A percentile compares a stretch with the other conserved stretches of the same genome.
phyloP scores from a whole-genome alignment of 345 rosid species.

The Populus euphratica region DNA sequence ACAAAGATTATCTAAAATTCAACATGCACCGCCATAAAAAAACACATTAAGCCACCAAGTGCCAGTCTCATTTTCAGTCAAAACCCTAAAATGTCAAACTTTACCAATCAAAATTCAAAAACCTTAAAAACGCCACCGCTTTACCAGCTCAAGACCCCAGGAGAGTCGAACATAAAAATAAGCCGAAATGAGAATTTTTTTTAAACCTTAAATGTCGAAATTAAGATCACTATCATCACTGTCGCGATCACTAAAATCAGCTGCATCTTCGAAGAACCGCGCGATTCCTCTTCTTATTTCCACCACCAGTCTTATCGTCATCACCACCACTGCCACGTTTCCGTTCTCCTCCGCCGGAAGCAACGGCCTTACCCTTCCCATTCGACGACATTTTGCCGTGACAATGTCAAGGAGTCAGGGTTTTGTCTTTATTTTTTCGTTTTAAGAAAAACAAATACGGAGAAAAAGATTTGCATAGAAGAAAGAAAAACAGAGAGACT shows the following conservation, averaged over 20 bases:
- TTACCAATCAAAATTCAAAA: background rate
- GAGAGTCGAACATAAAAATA: background rate
- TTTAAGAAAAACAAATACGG: background rate
- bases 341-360: slow-evolving; percentile 13
- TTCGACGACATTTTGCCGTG: slow-evolving; percentile 12
- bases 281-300: slow-evolving; percentile 20
- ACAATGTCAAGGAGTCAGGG: background rate
- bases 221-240: slow-evolving; percentile 10
- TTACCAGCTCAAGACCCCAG: background rate
- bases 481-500: background rate
- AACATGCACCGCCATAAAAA: background rate
- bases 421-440: background rate
- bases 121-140: background rate
- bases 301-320: slow-evolving; percentile 11
- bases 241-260: slow-evolving; percentile 17
- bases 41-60: too few species aligned
- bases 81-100: background rate
- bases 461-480: background rate
- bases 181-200: background rate
- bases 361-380: slow-evolving; percentile 25
- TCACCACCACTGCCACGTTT: slow-evolving; percentile 8
- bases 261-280: slow-evolving; percentile 27
- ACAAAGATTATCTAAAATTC: background rate
- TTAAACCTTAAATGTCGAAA: background rate
- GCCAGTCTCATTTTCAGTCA: background rate